Percentiles rank a stretch among this genome's conserved stretches.
phyloP scores from a whole-genome alignment of 1,284 basidiomycete genomes.

The Papiliotrema terrestris region DNA sequence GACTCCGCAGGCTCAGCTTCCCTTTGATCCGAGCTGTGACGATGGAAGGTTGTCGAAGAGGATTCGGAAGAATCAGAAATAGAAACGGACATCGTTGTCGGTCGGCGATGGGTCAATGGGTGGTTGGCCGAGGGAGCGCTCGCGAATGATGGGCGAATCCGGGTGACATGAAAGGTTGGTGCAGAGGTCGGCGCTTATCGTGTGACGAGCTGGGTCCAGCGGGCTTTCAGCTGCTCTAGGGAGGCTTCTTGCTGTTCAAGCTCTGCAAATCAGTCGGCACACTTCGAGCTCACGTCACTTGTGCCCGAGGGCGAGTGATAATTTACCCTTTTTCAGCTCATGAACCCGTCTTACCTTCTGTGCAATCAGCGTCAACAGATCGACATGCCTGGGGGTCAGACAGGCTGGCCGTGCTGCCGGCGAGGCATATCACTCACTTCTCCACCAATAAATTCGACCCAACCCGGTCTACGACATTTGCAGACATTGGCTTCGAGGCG shows the following conservation, averaged over 20 bases:
- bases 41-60: background rate
- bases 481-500: too few species aligned
- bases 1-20: background rate
- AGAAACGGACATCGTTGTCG: background rate
- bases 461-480: too few species aligned
- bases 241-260: slow-evolving; percentile 34
- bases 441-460: too few species aligned
- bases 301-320: too few species aligned
- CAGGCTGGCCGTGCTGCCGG: too few species aligned
- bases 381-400: slow-evolving; percentile 35
- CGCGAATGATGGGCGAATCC: background rate
- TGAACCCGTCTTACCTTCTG: slow-evolving; percentile 38
- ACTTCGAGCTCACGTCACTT: too few species aligned
- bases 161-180: background rate
- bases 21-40: background rate
- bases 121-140: background rate
- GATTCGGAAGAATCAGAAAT: background rate
- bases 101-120: background rate
- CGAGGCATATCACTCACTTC: too few species aligned
- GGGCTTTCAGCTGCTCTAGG: slow-evolving; percentile 30
- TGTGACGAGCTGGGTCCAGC: slow-evolving; percentile 34
- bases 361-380: slow-evolving; percentile 38
- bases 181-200: too few species aligned
- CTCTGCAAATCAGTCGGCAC: slow-evolving; percentile 19
- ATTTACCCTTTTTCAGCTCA: slow-evolving; percentile 38